Conservation (phyloP, 1,284 basidiomycete species). For the Prillingera fragicola region DNA sequence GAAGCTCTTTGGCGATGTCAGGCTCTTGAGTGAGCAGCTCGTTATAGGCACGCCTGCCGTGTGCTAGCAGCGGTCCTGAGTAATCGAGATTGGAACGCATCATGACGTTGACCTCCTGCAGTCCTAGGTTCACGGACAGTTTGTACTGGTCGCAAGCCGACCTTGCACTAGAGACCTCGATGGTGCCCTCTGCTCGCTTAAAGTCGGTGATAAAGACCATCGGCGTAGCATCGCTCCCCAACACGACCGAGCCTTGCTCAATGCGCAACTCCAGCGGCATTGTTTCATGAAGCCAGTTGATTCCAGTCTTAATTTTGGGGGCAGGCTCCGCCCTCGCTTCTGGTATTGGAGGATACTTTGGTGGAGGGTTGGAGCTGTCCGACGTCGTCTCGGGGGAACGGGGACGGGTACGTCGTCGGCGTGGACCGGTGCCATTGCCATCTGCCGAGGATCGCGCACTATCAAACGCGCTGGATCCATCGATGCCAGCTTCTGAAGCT, state of each 20-base stretch:
- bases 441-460: too few species aligned
- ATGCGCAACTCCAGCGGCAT: slow-evolving; percentile 72
- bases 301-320: slow-evolving; percentile 10
- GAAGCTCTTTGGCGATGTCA: slow-evolving; percentile 28
- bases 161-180: slow-evolving; percentile 67
- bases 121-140: slow-evolving; percentile 64
- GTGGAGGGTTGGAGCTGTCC: too few species aligned
- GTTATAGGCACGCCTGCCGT: slow-evolving; percentile 61
- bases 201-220: slow-evolving; percentile 75
- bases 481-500: too few species aligned
- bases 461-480: too few species aligned
- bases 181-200: slow-evolving; percentile 63
- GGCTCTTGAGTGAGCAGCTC: slow-evolving; percentile 53
- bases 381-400: too few species aligned
- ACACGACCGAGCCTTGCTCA: slow-evolving; percentile 66
- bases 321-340: too few species aligned
- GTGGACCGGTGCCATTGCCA: too few species aligned
- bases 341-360: too few species aligned
- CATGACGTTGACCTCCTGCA: slow-evolving; percentile 61
- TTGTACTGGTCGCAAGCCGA: slow-evolving; percentile 76
- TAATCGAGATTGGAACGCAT: slow-evolving; percentile 73
- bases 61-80: slow-evolving; percentile 58
- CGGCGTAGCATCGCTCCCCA: slow-evolving; percentile 77
- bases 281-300: slow-evolving; percentile 57
- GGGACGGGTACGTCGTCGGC: too few species aligned